Evolutionary conservation across 352 stramenopile genomes (phyloP), one percentile per base, ranked within the genome.

Genomic region (Globisporangium alternatum): DNA sequence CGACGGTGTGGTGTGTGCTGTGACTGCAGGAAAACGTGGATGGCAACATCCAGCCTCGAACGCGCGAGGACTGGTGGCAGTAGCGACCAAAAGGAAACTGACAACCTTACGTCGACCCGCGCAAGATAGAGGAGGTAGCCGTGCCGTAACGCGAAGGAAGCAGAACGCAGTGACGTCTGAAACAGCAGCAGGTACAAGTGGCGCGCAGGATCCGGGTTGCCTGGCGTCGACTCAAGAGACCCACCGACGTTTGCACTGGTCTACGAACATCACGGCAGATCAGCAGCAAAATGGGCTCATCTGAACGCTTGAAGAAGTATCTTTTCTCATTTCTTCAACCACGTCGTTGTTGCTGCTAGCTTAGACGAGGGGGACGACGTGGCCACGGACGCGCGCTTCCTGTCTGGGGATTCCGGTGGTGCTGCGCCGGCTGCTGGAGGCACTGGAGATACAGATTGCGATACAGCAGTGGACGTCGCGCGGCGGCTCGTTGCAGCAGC

Each of bases 201-300:
- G 48, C n/a, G 31, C 39, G 19, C 25, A 37, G 7, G 77, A 62
- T 13, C 55, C 49, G 51, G 60, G 66, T 17, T 69, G 70, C n/a
- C 31, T 15, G 41, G 25, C 8, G 15, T 17, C 37, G 15, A 22
- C 39, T 12, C 70, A 76, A 60, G 82, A 89, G 59, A 84, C 80
- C 75, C 82, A 13, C 80, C 82, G 13, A 60, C 65, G 15, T 91
- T 91, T 62, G 56, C 52, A 3, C 89, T 83, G 25, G 25, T 39
- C 10, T 39, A 39, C 5, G 5, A 41, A 41, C 3, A 41, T 41
- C 35, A 28, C 25, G 25, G 25, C 25, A 28, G 25, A 28, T 28
- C 33, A 39, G 9, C 33, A 39, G 9, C 33, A 39, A 39, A 39
- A 28, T 28, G 12, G 28, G 19, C 49, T 28, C 39, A 56, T 56